Base-by-base conservation (phyloP, 2,329 filamentous ascomycete genomes). In the Pseudopyricularia cyperi region DNA sequence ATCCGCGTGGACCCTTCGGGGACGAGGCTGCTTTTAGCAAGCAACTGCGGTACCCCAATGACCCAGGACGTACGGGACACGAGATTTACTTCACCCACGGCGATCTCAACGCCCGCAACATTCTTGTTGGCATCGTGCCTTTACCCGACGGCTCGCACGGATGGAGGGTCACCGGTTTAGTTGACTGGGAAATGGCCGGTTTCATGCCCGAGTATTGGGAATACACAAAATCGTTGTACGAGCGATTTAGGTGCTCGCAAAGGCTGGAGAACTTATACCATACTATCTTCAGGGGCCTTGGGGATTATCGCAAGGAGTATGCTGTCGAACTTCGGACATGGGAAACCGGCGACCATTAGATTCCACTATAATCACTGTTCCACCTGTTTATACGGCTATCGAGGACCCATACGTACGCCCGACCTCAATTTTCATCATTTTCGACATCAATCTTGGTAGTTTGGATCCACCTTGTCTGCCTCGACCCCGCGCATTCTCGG, bases 21-120 rank as follows among this genome's bases (percentile, higher is more conserved):
- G 58, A 64, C n/a, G 63, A 66, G 54, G 58, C 56, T 11, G 53
- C 59, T 11, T 68, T 68, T 52, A 66, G 60, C 53, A 56, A 64
- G 50, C n/a, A 54, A 6, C 47, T 67, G 15, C 52, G 58, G 19
- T 61, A 59, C 39, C 50, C 61, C 4, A 60, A 68, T 35, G 61
- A 68, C 2, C 59, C 64, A 9, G 52, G 52, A 46, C 59, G 61
- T 2, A 57, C 57, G 3, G 59, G 60, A 11, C 61, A 66, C 50
- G 52, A 54, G 22, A 61, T 63, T 15, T 55, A 64, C 7, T 67
- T 67, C 28, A 65, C 64, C 4, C 63, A 66, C 51, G 62, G 61
- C 1, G 63, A 66, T 48, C 57, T 68, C 6, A 65, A 65, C 44
- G 56, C 61, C 2, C 57, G 61, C 7, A 68, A 67, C 46, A 66